These are phyloP conservation scores for Pythium scleroteichum DNA, from an alignment of 352 stramenopile species.

Conservation along the genomic window DNA sequence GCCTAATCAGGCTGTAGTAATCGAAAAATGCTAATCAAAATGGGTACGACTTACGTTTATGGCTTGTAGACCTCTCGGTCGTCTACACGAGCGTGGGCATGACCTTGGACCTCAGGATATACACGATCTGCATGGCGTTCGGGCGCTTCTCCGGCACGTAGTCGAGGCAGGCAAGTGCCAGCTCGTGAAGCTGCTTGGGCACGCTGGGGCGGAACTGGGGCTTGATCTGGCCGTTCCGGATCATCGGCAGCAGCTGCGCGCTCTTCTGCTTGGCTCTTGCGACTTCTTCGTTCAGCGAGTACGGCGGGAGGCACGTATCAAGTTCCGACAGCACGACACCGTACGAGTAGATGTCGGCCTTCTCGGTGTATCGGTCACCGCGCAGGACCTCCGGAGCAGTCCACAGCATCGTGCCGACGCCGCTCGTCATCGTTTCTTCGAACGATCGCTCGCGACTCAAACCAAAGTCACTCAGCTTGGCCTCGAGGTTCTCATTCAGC, in stretches of 20 bases:
- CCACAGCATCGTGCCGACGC: constrained; percentile 80
- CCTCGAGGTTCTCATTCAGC: constrained; percentile 39
- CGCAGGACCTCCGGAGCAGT: constrained; percentile 71
- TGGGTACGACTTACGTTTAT: neutral
- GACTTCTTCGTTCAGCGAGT: constrained; percentile 32
- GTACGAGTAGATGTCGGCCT: constrained; percentile 65
- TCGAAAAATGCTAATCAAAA: neutral
- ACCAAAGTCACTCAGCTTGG: constrained; percentile 85
- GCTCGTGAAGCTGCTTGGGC: constrained; percentile 25
- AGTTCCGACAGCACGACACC: constrained; percentile 13
- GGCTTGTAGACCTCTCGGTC: neutral
- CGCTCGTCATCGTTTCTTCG: constrained; percentile 39
- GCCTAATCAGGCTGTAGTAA: neutral
- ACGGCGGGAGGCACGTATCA: constrained; percentile 20
- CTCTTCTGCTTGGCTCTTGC: constrained; percentile 20
- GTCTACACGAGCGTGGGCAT: constrained; percentile 15
- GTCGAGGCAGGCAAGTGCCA: constrained; percentile 19
- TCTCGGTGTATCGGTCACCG: constrained; percentile 48
- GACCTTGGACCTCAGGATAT: constrained; percentile 26
- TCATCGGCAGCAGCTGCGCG: constrained; percentile 24
- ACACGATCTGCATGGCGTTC: constrained; percentile 31
- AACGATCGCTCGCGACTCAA: constrained; percentile 35
- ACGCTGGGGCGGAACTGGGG: constrained; percentile 42
- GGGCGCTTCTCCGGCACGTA: constrained; percentile 18
- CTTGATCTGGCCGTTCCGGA: constrained; percentile 33